Percentiles rank a stretch among this genome's conserved stretches.
These are phyloP conservation scores for Sinapis alba DNA, from an alignment of 441 rosid species.

Conservation along the genomic window DNA sequence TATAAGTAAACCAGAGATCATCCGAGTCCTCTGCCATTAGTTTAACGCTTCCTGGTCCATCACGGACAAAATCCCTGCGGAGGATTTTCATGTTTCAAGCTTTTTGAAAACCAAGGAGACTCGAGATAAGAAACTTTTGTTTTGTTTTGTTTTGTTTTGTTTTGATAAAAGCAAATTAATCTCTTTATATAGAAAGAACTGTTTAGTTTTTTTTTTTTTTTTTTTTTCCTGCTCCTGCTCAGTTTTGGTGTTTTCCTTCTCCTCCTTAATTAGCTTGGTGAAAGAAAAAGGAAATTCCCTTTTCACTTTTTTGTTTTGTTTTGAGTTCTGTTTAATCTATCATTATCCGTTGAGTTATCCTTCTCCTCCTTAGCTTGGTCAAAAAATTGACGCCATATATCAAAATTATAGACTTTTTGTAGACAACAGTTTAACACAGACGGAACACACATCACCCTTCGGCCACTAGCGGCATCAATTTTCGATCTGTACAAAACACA, in stretches of 20 bases:
- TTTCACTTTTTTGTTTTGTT: background rate
- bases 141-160: no score
- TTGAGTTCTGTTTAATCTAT: no score
- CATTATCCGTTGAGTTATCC: no score
- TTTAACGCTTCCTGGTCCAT: slow-evolving; percentile 2
- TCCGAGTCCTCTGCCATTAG: slow-evolving; percentile 1
- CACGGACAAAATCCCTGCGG: background rate
- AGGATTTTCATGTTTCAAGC: background rate
- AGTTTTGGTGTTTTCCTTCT: background rate
- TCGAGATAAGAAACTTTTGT: background rate
- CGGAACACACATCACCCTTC: no score
- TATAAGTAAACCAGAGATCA: slow-evolving; percentile 7
- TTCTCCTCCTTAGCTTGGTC: no score
- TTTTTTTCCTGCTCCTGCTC: background rate
- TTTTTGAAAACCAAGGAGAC: background rate
- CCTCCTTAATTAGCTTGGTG: background rate
- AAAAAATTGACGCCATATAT: no score
- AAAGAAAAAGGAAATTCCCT: background rate
- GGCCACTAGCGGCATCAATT: background rate
- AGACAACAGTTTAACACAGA: background rate
- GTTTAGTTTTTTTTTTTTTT: background rate
- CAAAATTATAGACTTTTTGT: no score
- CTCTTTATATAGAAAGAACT: background rate
- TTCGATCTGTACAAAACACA: background rate
- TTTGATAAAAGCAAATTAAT: background rate